Conservation (phyloP, 164 flowering plant genomes). For the Vitis rotundifolia region DNA sequence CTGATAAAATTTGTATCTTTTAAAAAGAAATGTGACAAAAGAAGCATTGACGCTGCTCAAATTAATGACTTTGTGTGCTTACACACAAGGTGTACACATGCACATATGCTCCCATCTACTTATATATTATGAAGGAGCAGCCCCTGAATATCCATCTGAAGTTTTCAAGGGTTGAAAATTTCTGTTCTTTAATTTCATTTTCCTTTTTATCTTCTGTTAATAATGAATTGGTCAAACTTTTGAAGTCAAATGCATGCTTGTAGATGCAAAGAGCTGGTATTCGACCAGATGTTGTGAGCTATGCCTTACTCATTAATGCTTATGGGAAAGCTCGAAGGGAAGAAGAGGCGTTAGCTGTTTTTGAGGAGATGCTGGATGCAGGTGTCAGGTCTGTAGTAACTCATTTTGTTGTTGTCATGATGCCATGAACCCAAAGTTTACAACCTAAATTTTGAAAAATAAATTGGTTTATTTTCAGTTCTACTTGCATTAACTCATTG, state of each 20-base stretch:
- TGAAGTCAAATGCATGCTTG: slow-evolving; percentile 16
- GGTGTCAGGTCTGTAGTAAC: slow-evolving; percentile 69
- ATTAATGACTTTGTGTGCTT: not conserved
- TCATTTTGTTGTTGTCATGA: not conserved
- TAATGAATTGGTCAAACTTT: slow-evolving; percentile 14
- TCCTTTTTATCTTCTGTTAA: slow-evolving; percentile 1
- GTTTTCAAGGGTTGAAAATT: not conserved
- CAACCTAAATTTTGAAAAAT: not conserved
- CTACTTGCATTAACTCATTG: no score
- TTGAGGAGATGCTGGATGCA: slow-evolving; percentile 98
- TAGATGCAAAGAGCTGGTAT: slow-evolving; percentile 94
- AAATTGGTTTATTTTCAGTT: not conserved
- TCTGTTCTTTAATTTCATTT: not conserved
- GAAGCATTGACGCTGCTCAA: not conserved
- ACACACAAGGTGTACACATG: not conserved
- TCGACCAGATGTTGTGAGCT: slow-evolving; percentile 93
- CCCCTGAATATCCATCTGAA: not conserved
- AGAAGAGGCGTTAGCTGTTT: slow-evolving; percentile 95
- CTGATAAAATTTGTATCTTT: no score
- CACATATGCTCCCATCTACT: not conserved
- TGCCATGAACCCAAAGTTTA: not conserved
- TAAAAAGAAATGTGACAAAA: no score
- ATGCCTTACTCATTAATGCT: slow-evolving; percentile 81
- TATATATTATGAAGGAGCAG: not conserved
- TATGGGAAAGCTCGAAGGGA: slow-evolving; percentile 97